Evolutionary conservation across 225 moss, liverwort and hornwort species (phyloP), one percentile per base, ranked within the genome.

Genomic region (Thuidium tamariscinum): DNA sequence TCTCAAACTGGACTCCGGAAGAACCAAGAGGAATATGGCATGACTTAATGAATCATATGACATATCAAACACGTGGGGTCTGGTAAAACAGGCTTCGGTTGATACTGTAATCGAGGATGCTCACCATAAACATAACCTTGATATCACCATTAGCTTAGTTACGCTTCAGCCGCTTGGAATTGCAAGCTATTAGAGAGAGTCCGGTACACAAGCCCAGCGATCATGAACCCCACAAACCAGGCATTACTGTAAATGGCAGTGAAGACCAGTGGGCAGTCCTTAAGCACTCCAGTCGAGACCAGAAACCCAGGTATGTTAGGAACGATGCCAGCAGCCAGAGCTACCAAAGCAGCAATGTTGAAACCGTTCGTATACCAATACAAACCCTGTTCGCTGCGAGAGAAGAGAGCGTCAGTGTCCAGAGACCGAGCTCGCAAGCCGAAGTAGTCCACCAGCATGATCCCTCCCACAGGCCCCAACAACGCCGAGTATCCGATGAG

Each of bases 401-500:
- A 95, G 88, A 95, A 97, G 25, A 97, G 90, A 25, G 90, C 94
- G 39, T 95, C 90, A 23, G 91, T 87, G 71, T 92, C 80, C 2
- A 97, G 91, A 48, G 46, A 69, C 25, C 97, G 93, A n/a, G 85
- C 84, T 77, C 96, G 91, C 59, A 96, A 60, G 34, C 86, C 65
- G 70, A 96, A 97, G 88, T 97, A 97, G 82, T 97, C 96, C 11
- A 93, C 91, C 37, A 95, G 89, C 67, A 97, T 92, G 68, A 97
- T 96, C 48, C 97, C 97, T 84, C 95, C 96, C 68, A 97, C 94
- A 4, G 97, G 97, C 52, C 97, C 97, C 78, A 97, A 19, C 70
- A 97, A 80, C n/a, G 96, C 97, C 9, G 97, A 97, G 92, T 96
- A 97, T 59, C 97, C 97, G 25, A 97, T 96, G 88, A 97, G 77